Evolutionary conservation across 78 protist species (phyloP).

Genomic region (Dictyostelium brefeldianum): DNA sequence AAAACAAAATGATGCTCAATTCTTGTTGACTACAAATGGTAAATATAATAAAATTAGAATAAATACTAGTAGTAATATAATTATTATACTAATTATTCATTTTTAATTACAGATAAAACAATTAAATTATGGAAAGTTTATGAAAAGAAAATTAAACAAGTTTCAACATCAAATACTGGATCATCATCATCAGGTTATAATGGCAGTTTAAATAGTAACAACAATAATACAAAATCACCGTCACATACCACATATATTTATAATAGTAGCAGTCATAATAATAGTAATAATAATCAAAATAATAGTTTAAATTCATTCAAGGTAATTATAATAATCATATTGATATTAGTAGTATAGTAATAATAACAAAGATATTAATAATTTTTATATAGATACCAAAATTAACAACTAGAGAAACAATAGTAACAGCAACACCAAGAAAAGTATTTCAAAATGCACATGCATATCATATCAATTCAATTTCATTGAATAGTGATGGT

Average conservation of each 20-base stretch:
- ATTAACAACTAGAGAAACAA: conserved; percentile 67
- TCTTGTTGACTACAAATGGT: conserved; percentile 96
- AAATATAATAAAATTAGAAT: neutral
- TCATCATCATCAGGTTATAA: conserved; percentile 15
- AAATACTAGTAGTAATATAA: neutral
- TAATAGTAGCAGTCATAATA: conserved; percentile 18
- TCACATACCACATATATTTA: conserved; percentile 31
- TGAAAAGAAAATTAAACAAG: conserved; percentile 81
- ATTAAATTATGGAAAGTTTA: conserved; percentile 98
- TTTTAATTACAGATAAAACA: conserved; percentile 94
- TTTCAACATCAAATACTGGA: conserved; percentile 21
- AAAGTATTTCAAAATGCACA: conserved; percentile 96
- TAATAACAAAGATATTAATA: neutral
- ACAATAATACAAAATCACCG: conserved; percentile 26
- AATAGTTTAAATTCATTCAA: conserved; percentile 46
- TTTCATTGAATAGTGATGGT: conserved; percentile 87
- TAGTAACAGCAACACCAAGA: conserved; percentile 78
- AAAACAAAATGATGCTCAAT: conserved; percentile 71
- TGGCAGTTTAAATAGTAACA: neutral
- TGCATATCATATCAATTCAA: conserved; percentile 98
- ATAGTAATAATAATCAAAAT: conserved; percentile 31
- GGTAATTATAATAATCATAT: neutral
- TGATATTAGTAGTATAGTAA: neutral
- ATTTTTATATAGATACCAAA: conserved; percentile 49
- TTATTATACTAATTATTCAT: neutral